Percentiles rank a stretch among this genome's conserved stretches.
These are phyloP conservation scores for Rhipidocladum racemiflorum DNA, from an alignment of 176 grass and related monocot species.

Conservation along the genomic window DNA sequence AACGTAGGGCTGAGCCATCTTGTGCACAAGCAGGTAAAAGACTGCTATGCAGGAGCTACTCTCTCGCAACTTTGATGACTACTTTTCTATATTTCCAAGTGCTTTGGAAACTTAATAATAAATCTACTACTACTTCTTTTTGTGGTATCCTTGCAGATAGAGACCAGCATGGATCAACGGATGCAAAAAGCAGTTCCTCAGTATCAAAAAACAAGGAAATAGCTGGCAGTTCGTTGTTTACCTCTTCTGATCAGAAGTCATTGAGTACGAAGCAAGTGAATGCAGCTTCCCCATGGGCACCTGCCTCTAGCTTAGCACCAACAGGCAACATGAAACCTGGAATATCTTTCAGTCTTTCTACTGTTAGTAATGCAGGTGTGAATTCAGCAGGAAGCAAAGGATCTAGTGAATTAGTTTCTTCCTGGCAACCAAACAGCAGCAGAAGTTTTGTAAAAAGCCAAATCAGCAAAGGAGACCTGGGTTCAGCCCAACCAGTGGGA, in stretches of 20 bases:
- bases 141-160: constrained; percentile 29
- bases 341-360: constrained; percentile 40
- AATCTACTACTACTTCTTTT: constrained; percentile 14
- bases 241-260: constrained; percentile 24
- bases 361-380: constrained; percentile 27
- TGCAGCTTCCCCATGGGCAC: constrained; percentile 14
- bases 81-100: not conserved
- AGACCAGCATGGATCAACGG: constrained; percentile 23
- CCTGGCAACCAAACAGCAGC: constrained; percentile 37
- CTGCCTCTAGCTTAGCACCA: constrained; percentile 21
- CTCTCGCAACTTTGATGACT: not conserved
- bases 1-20: constrained; percentile 30
- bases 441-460: constrained; percentile 31
- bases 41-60: not conserved
- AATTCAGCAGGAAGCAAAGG: constrained; percentile 43
- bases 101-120: constrained; percentile 19
- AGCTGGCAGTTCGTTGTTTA: constrained; percentile 16
- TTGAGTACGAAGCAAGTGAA: constrained; percentile 26
- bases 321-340: constrained; percentile 39
- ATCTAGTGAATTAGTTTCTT: constrained; percentile 41
- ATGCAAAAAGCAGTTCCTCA: constrained; percentile 22
- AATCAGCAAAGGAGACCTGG: constrained; percentile 29
- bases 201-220: constrained; percentile 27
- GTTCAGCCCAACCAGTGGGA: constrained; percentile 49
- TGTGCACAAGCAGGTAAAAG: constrained; percentile 46